A percentile compares a stretch with the other conserved stretches of the same genome.
phyloP scores from a whole-genome alignment of 2,329 filamentous ascomycete genomes.

The Mycosphaerella sp. region DNA sequence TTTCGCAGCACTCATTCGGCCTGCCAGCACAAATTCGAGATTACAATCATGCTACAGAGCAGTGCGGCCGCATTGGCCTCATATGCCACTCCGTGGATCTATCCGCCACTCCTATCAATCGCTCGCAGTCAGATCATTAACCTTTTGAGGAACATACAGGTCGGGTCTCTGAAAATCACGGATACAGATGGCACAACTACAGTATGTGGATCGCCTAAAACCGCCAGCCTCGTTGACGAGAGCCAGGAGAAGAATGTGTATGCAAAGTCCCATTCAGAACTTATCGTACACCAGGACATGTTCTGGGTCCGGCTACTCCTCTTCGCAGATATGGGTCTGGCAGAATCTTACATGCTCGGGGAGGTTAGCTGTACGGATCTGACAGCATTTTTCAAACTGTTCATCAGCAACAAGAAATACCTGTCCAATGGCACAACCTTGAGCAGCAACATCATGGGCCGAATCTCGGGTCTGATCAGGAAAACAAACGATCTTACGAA shows the following conservation, averaged over 20 bases:
- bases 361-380: constrained; percentile 62
- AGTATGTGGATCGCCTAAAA: constrained; percentile 38
- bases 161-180: constrained; percentile 42
- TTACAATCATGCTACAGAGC: constrained; percentile 3
- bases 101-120: constrained; percentile 43
- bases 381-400: constrained; percentile 66
- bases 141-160: constrained; percentile 41
- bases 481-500: constrained; percentile 44
- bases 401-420: constrained; percentile 50
- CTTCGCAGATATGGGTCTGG: constrained; percentile 70
- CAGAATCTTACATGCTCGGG: constrained; percentile 66
- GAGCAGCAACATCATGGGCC: constrained; percentile 53
- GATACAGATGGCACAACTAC: constrained; percentile 41
- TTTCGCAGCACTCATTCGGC: background rate
- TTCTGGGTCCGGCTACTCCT: constrained; percentile 65
- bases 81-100: constrained; percentile 42
- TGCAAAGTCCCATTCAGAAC: constrained; percentile 44
- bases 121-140: constrained; percentile 43
- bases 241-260: constrained; percentile 35
- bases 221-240: constrained; percentile 24
- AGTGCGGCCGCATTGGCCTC: constrained; percentile 29
- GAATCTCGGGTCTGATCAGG: constrained; percentile 50
- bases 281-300: constrained; percentile 57
- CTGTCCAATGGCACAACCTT: constrained; percentile 59
- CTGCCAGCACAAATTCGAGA: background rate